Evolutionary conservation across 441 rosid genomes (phyloP).

Genomic region (Arabidopsis lyrata): DNA sequence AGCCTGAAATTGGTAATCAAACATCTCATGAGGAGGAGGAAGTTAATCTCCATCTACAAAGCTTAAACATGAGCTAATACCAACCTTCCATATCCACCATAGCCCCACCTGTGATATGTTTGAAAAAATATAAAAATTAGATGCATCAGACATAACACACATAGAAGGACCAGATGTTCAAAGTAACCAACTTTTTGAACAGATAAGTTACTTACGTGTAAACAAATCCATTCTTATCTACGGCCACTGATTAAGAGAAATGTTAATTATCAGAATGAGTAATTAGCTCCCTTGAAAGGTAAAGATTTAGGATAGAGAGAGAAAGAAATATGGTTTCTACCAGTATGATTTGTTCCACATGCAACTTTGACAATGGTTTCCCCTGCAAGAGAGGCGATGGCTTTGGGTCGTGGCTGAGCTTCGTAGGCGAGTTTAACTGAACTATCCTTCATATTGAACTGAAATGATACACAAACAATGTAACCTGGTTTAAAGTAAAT

Average conservation of each 20-base stretch:
- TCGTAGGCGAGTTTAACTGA: conserved; percentile 90
- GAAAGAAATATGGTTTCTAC: conserved; percentile 47
- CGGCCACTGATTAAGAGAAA: conserved; percentile 75
- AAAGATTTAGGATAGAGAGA: neutral
- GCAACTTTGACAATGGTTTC: conserved; percentile 94
- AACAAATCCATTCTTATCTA: conserved; percentile 84
- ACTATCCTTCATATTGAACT: conserved; percentile 94
- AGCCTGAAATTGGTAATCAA: conserved; percentile 60
- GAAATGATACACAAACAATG: conserved; percentile 26
- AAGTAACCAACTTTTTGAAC: neutral
- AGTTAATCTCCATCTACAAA: neutral
- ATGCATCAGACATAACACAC: conserved; percentile 31
- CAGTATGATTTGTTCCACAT: conserved; percentile 94
- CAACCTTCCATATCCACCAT: conserved; percentile 98
- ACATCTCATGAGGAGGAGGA: conserved; percentile 31
- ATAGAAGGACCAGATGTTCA: conserved; percentile 5
- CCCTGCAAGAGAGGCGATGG: conserved; percentile 73
- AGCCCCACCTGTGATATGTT: conserved; percentile 83
- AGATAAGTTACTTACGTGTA: conserved; percentile 78
- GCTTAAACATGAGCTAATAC: conserved; percentile 39
- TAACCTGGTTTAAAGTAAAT: conserved; percentile 1
- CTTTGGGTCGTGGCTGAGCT: conserved; percentile 91
- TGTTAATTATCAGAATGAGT: conserved; percentile 22
- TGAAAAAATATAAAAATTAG: conserved; percentile 33
- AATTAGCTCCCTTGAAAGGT: conserved; percentile 15